phyloP scores from a whole-genome alignment of 192 early-diverging fungal genomes.

The Backusella tuberculispora region DNA sequence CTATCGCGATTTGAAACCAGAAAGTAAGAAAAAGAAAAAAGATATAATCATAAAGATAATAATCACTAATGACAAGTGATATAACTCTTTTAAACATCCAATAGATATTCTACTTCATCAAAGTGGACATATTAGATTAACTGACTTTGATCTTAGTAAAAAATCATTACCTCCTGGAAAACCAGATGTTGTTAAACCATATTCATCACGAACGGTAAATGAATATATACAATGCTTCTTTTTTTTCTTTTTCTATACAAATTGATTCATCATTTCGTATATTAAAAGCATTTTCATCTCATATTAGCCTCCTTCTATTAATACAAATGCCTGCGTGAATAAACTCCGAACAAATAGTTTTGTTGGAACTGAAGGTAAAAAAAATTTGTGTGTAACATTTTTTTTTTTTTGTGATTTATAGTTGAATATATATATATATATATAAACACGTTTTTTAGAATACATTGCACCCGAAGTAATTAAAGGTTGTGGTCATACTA shows the following conservation, averaged over 20 bases:
- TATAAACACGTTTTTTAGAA: slow-evolving; percentile 51
- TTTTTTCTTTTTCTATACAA: too few species aligned
- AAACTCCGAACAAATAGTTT: slow-evolving; percentile 94
- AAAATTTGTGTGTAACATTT: slow-evolving; percentile 42
- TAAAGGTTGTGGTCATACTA: slow-evolving; percentile 91
- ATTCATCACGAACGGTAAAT: slow-evolving; percentile 57
- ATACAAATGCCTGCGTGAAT: slow-evolving; percentile 89
- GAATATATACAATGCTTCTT: background rate
- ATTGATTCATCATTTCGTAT: background rate
- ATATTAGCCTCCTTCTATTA: slow-evolving; percentile 67
- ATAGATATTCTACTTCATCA: slow-evolving; percentile 88
- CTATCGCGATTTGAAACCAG: slow-evolving; percentile 97
- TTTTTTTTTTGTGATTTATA: background rate
- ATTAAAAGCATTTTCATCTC: too few species aligned
- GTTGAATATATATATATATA: background rate
- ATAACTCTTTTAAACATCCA: slow-evolving; percentile 11
- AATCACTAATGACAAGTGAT: background rate
- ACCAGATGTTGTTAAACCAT: slow-evolving; percentile 66
- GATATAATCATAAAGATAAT: background rate
- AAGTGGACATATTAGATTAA: slow-evolving; percentile 96
- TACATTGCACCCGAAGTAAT: slow-evolving; percentile 99
- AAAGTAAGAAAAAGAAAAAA: slow-evolving; percentile 66
- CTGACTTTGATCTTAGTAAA: slow-evolving; percentile 98
- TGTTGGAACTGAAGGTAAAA: slow-evolving; percentile 90
- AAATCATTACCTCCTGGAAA: slow-evolving; percentile 81